Evolutionary conservation across 2,329 filamentous ascomycete species (phyloP).

Genomic region (Fusarium kyushuense): DNA sequence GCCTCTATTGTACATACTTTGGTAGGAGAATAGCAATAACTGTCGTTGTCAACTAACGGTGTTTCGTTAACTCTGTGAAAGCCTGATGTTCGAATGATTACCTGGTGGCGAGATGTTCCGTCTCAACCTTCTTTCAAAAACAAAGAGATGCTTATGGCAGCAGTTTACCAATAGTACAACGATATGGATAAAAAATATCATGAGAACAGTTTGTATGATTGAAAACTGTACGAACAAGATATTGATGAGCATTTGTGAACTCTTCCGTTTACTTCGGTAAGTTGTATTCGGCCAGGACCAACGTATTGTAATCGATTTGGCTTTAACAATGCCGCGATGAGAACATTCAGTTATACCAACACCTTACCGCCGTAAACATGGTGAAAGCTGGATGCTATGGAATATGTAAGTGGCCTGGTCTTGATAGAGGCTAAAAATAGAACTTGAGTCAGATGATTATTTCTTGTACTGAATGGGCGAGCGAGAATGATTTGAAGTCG

Average conservation of each 20-base stretch:
- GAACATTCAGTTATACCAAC: neutral
- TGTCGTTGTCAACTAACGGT: constrained; percentile 33
- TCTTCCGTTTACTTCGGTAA: neutral
- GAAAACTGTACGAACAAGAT: neutral
- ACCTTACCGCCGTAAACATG: neutral
- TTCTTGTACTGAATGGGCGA: neutral
- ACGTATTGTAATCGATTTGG: neutral
- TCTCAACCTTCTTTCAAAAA: no score
- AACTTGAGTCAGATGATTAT: neutral
- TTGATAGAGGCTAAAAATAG: neutral
- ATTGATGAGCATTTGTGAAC: neutral
- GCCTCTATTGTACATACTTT: constrained; percentile 27
- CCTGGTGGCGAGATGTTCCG: no score
- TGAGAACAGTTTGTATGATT: neutral
- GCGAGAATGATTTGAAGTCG: neutral
- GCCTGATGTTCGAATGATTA: neutral
- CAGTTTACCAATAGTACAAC: no score
- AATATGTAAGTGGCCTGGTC: neutral
- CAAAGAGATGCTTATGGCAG: no score
- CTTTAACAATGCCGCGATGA: no score
- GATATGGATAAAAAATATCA: no score
- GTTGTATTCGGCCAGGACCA: neutral
- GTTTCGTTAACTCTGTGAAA: neutral
- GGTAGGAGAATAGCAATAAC: constrained; percentile 29
- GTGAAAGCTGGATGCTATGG: neutral